Evolutionary conservation across 1,284 basidiomycete genomes (phyloP).

Genomic region (Tremellales sp.): DNA sequence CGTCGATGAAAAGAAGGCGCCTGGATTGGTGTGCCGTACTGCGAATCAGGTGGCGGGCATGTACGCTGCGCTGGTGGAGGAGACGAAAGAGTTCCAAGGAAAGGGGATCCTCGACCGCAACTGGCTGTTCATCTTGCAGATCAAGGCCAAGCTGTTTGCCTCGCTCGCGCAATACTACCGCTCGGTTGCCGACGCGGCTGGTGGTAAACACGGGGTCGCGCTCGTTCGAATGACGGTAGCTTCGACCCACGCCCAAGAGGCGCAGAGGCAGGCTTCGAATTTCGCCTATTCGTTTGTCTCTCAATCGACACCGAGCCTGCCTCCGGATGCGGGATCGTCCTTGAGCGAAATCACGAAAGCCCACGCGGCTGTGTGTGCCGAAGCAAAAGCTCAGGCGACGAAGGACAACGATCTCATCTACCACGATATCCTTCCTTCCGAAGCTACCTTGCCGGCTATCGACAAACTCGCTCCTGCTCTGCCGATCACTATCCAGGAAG

Average conservation of each 20-base stretch:
- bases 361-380: constrained; percentile 71
- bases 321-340: constrained; percentile 74
- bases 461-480: constrained; percentile 76
- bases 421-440: constrained; percentile 82
- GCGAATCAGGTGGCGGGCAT: constrained; percentile 76
- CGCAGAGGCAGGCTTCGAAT: constrained; percentile 62
- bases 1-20: constrained; percentile 80
- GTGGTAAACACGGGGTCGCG: constrained; percentile 79
- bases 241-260: constrained; percentile 80
- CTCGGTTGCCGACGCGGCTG: constrained; percentile 69
- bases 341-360: constrained; percentile 79
- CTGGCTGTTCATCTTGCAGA: constrained; percentile 68
- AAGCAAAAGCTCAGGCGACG: constrained; percentile 69
- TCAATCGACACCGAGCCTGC: constrained; percentile 73
- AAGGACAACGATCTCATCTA: constrained; percentile 98
- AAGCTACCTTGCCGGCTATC: constrained; percentile 72
- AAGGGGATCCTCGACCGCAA: constrained; percentile 94
- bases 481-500: constrained; percentile 87
- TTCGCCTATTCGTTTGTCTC: constrained; percentile 72
- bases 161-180: constrained; percentile 87
- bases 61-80: constrained; percentile 76
- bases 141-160: constrained; percentile 84
- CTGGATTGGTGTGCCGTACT: constrained; percentile 75
- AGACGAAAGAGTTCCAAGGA: constrained; percentile 91
- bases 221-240: constrained; percentile 77